phyloP scores from a whole-genome alignment of 1,139 yeast genomes.

The Yamadazyma membranifaciens region DNA sequence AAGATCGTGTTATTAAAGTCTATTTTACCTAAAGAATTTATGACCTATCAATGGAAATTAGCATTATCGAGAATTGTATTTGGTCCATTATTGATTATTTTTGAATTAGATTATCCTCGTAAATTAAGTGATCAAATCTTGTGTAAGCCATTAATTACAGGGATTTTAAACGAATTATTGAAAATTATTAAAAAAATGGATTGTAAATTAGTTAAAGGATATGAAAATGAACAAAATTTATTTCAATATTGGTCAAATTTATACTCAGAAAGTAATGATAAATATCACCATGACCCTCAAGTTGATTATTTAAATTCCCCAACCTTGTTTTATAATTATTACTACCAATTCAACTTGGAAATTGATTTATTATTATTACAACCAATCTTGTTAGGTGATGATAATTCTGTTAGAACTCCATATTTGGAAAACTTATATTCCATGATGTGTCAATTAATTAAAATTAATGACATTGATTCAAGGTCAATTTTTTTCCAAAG shows the following conservation, averaged over 20 bases:
- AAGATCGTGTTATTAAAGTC: conserved; percentile 47
- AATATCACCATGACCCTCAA: conserved; percentile 14
- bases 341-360: conserved; percentile 52
- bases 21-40: conserved; percentile 55
- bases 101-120: conserved; percentile 67
- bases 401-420: conserved; percentile 80
- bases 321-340: conserved; percentile 58
- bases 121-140: conserved; percentile 62
- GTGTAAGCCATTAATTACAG: conserved; percentile 82
- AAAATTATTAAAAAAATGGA: conserved; percentile 79
- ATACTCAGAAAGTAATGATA: conserved; percentile 30
- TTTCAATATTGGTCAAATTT: conserved; percentile 51
- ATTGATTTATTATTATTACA: conserved; percentile 76
- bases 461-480: conserved; percentile 36
- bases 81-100: conserved; percentile 69
- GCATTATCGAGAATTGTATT: conserved; percentile 78
- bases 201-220: conserved; percentile 64
- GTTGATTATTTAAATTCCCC: conserved; percentile 42
- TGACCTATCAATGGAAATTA: conserved; percentile 79
- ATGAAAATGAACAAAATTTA: conserved; percentile 60
- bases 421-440: conserved; percentile 86
- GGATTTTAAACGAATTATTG: conserved; percentile 70
- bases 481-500: conserved; percentile 36
- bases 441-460: conserved; percentile 65
- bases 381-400: conserved; percentile 86